Base-by-base conservation (phyloP, 2,329 filamentous ascomycete genomes). In the Ceratocystis papillata region DNA sequence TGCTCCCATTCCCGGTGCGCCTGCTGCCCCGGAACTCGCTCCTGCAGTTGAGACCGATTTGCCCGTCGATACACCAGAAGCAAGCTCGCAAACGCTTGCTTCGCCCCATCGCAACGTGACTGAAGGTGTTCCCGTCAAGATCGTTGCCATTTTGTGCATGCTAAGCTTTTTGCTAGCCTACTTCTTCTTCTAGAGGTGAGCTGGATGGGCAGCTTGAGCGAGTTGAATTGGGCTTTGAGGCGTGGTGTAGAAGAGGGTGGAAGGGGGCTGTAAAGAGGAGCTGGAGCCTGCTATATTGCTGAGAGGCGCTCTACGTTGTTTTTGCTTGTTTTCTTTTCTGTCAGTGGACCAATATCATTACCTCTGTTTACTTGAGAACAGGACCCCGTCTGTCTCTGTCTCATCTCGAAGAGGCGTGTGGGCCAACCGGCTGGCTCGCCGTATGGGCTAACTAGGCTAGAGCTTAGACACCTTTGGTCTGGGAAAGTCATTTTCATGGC, bases 131-230 rank as follows among this genome's bases (percentile, higher is more conserved):
- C 87, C 94, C 0, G 84, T 99, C 62, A 87, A 93, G 75, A 83
- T 93, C 69, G 89, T 89, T 57, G 93, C 94, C 25, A 79, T 85
- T 25, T 79, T 99, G 55, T 96, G 92, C 74, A 79, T 99, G 72
- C 72, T 96, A 69, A 92, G 90, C 79, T 99, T 99, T 79, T 77
- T 99, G 73, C 83, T 97, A 71, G 94, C 91, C 65, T 99, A 96
- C 78, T 84, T 97, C 76, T 91, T 99, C 80, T 99, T 99, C 77
- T 99, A 86, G 66, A 63, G 62, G 25, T 53, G 55, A 59, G 63
- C 67, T 44, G 64, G 68, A 62, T 62, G 28, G 53, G 48, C 55
- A 15, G 44, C 59, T 50, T 48, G 30, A 65, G 55, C 37, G 33
- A 37, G 12, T 25, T 4, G n/a, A 7, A 25, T 59, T 20, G 12